Conservation (phyloP, 495 filamentous ascomycete species). For the Aspergillus biplanus region DNA sequence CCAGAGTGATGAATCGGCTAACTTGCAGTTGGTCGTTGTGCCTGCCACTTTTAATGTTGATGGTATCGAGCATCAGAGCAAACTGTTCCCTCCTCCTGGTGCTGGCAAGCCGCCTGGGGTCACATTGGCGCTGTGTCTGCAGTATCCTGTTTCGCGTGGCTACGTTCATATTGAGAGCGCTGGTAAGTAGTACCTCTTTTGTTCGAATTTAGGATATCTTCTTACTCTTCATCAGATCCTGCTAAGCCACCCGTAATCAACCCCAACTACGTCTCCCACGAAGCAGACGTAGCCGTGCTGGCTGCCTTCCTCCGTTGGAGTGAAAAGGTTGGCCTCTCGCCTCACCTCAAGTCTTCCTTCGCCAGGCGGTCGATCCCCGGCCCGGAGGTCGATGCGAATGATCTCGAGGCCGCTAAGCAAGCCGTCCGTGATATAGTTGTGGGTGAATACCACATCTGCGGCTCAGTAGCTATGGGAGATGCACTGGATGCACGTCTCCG, state of each 20-base stretch:
- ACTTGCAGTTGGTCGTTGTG: conserved; percentile 30
- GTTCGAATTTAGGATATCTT: background rate
- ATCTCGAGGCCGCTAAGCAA: conserved; percentile 23
- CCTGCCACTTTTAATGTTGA: conserved; percentile 21
- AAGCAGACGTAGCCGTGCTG: conserved; percentile 43
- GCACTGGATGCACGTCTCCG: conserved; percentile 53
- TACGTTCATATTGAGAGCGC: conserved; percentile 53
- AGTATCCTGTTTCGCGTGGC: conserved; percentile 55
- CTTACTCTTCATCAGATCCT: conserved; percentile 22
- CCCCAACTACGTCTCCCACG: conserved; percentile 38
- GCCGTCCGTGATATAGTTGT: conserved; percentile 24
- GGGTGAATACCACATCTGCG: conserved; percentile 31
- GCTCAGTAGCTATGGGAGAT: conserved; percentile 60
- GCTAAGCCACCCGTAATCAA: conserved; percentile 27
- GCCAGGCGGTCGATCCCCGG: conserved; percentile 23
- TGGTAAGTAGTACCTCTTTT: conserved; percentile 15
- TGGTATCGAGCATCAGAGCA: conserved; percentile 27
- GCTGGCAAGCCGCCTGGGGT: conserved; percentile 23
- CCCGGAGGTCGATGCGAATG: conserved; percentile 24
- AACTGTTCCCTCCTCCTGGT: conserved; percentile 17
- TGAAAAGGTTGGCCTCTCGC: conserved; percentile 27
- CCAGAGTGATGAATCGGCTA: conserved; percentile 29
- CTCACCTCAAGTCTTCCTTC: conserved; percentile 26
- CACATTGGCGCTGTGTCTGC: conserved; percentile 27
- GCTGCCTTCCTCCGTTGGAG: conserved; percentile 31